Evolutionary conservation across 345 rosid species (phyloP).

Genomic region (Gossypioides kirkii): DNA sequence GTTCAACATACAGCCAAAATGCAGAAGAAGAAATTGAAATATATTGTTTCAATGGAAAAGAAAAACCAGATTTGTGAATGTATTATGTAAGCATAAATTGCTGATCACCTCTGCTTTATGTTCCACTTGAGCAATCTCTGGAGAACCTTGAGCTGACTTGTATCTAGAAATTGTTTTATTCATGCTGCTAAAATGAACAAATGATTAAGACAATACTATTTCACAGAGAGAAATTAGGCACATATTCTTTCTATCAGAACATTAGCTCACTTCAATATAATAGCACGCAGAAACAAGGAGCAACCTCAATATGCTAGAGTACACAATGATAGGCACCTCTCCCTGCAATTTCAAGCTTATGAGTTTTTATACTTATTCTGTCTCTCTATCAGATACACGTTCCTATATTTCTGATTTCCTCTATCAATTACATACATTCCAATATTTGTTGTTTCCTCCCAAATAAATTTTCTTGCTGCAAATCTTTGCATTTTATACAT

Average conservation of each 20-base stretch:
- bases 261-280: neutral
- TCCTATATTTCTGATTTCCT: neutral
- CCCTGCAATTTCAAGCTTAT: neutral
- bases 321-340: neutral
- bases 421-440: neutral
- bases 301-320: neutral
- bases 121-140: constrained; percentile 40
- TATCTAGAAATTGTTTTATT: constrained; percentile 70
- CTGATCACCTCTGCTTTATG: constrained; percentile 51
- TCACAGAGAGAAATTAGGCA: neutral
- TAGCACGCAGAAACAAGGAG: neutral
- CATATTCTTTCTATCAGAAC: neutral
- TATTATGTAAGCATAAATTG: constrained; percentile 5
- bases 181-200: constrained; percentile 45
- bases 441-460: neutral
- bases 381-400: neutral
- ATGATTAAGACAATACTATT: constrained; percentile 1
- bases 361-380: too few species aligned
- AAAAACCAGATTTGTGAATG: neutral
- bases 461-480: neutral
- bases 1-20: neutral
- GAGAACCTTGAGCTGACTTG: constrained; percentile 38
- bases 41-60: neutral
- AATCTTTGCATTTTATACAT: neutral
- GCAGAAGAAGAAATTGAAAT: neutral